Evolutionary conservation across 768 basidiomycete species (phyloP).

Genomic region (Trichaptum fuscoviolaceum): DNA sequence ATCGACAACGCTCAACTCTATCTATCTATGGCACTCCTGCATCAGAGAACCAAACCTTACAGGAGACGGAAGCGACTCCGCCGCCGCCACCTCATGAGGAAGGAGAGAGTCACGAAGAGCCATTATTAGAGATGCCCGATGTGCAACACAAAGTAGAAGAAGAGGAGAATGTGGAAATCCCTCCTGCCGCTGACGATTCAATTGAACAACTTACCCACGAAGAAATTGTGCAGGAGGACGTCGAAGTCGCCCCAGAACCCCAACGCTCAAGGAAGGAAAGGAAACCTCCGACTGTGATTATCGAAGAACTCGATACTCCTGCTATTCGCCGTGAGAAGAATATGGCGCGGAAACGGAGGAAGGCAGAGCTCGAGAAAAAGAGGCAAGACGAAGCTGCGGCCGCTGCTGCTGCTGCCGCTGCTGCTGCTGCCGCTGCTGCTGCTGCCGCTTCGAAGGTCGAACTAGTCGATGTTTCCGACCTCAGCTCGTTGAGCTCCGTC

Average conservation of each 20-base stretch:
- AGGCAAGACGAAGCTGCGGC: slow-evolving; percentile 8
- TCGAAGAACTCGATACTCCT: slow-evolving; percentile 72
- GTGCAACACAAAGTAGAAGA: slow-evolving; percentile 18
- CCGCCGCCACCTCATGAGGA: slow-evolving; percentile 21
- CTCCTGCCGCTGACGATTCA: background rate
- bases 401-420: slow-evolving; percentile 16
- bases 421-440: slow-evolving; percentile 16
- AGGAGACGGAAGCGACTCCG: slow-evolving; percentile 6
- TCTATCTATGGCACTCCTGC: slow-evolving; percentile 42
- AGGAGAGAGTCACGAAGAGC: slow-evolving; percentile 16
- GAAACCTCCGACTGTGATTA: slow-evolving; percentile 42
- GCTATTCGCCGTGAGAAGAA: slow-evolving; percentile 57
- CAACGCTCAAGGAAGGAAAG: background rate
- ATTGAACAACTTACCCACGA: slow-evolving; percentile 11
- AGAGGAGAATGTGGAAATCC: slow-evolving; percentile 1
- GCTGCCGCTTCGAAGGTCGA: slow-evolving; percentile 9
- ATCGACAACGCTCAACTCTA: slow-evolving; percentile 37
- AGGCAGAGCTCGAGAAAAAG: background rate
- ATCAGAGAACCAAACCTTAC: slow-evolving; percentile 40
- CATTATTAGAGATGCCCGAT: slow-evolving; percentile 18
- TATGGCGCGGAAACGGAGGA: slow-evolving; percentile 37
- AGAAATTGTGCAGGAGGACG: background rate
- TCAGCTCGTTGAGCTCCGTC: slow-evolving; percentile 43
- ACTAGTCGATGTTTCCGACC: slow-evolving; percentile 32
- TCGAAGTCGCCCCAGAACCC: background rate